Conservation (phyloP, 176 grass and related monocot species). For the Eleusine indica region DNA sequence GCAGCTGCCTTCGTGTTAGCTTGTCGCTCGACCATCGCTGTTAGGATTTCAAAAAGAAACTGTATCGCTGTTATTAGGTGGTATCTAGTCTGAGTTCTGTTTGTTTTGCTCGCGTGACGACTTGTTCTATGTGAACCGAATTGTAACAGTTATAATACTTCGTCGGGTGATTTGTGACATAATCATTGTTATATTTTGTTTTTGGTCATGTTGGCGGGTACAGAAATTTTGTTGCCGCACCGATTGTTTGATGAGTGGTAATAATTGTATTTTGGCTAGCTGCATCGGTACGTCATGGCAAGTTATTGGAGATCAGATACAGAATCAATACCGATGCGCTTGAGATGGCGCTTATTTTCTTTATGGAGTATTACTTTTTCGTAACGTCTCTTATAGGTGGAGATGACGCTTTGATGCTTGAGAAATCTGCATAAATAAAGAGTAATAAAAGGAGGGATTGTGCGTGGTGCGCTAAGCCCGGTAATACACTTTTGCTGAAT, state of each 20-base stretch:
- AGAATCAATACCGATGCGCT: too few species aligned
- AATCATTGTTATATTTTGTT: slow-evolving; percentile 1
- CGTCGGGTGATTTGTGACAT: slow-evolving; percentile 10
- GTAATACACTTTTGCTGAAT: too few species aligned
- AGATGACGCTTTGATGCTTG: too few species aligned
- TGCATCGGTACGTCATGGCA: too few species aligned
- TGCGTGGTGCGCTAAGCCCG: too few species aligned
- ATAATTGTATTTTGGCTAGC: not conserved
- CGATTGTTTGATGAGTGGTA: not conserved
- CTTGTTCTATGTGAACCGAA: slow-evolving; percentile 23
- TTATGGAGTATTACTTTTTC: too few species aligned
- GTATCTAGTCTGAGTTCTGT: slow-evolving; percentile 21
- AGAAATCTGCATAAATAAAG: too few species aligned
- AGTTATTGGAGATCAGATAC: not conserved
- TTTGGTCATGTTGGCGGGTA: not conserved
- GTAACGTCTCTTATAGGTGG: too few species aligned
- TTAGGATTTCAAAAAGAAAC: not conserved
- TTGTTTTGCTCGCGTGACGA: slow-evolving; percentile 7
- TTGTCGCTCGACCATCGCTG: not conserved
- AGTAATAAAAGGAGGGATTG: too few species aligned
- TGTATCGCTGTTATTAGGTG: slow-evolving; percentile 6
- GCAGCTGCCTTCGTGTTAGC: not conserved
- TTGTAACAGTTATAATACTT: slow-evolving; percentile 8
- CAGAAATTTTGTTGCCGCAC: not conserved
- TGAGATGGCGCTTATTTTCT: too few species aligned